Base-by-base conservation (phyloP, 2,329 filamentous ascomycete species). In the Amauroascus verrucosus region DNA sequence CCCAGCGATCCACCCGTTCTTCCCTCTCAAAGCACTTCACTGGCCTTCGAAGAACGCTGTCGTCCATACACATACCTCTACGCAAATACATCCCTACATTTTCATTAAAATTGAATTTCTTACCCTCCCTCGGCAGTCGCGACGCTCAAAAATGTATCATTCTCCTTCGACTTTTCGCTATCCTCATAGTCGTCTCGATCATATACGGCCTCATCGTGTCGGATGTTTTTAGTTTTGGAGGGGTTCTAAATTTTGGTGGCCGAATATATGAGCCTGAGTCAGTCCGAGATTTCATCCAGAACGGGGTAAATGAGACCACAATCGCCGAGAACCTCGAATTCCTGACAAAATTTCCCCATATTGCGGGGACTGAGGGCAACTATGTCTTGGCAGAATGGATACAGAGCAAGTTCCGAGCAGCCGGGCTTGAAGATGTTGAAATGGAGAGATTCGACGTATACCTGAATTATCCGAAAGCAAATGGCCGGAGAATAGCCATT, bases 361-460 rank as follows among this genome's bases (percentile, higher is more conserved):
- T 97, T 57, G 93, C 88, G 1, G 93, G 93, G n/a, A 95, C 89
- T 2, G 85, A 95, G 71, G 93, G 93, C 46, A 91, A 94, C 71
- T 89, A 85, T 62, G 86, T 85, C 44, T 77, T 95, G 52, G 91
- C 88, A 6, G 80, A 88, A 72, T 94, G 90, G 74, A 81, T 96
- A 52, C 79, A 90, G 68, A 82, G 82, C 62, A 79, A 85, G 67
- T 95, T 96, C 69, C 72, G 74, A 59, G 77, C 77, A 48, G 83
- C 84, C 44, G 79, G 81, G 3, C 76, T 98, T 64, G 89, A 95
- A 61, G 76, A 84, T 54, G 83, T 95, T 24, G 72, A 75, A 48
- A 77, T 88, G 63, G 85, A 95, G 62, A 81, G 88, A 65, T 95
- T 87, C 67, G 78, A 85, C 62, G 90, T 94, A 14, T 97, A 96